Evolutionary conservation across 2,329 filamentous ascomycete species (phyloP).

Genomic region (Monosporascus sp.): DNA sequence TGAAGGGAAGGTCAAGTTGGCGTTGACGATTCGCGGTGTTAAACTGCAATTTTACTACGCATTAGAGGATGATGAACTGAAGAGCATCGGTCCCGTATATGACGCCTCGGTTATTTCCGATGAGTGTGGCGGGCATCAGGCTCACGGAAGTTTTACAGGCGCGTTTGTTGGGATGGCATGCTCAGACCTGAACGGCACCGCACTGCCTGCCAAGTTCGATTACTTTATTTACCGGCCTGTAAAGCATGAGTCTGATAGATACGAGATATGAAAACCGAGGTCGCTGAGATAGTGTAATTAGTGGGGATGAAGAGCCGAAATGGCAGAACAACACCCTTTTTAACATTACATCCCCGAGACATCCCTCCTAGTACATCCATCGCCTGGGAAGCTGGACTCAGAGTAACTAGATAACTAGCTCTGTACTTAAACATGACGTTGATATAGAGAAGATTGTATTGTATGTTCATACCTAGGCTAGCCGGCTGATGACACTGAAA

Average conservation of each 20-base stretch:
- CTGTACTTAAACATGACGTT: no score
- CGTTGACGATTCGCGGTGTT: constrained; percentile 44
- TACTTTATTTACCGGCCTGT: constrained; percentile 47
- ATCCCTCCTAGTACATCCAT: no score
- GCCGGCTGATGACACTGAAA: no score
- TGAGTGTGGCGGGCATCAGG: constrained; percentile 57
- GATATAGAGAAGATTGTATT: no score
- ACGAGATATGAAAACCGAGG: constrained; percentile 30
- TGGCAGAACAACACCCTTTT: no score
- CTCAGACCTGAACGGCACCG: constrained; percentile 50
- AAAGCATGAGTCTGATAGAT: constrained; percentile 41
- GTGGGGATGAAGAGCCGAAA: no score
- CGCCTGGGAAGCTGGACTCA: no score
- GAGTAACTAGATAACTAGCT: no score
- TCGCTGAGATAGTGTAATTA: no score
- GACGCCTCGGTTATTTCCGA: constrained; percentile 57
- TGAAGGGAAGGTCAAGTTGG: constrained; percentile 49
- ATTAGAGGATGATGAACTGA: constrained; percentile 37
- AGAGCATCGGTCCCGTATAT: constrained; percentile 47
- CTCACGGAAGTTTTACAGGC: constrained; percentile 59
- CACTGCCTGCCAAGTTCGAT: constrained; percentile 41
- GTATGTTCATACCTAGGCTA: no score
- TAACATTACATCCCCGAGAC: no score
- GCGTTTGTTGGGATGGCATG: constrained; percentile 53
- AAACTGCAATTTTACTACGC: constrained; percentile 53